Base-by-base conservation (phyloP, 805 yeast genomes). In the Candida ascalaphidarum region DNA sequence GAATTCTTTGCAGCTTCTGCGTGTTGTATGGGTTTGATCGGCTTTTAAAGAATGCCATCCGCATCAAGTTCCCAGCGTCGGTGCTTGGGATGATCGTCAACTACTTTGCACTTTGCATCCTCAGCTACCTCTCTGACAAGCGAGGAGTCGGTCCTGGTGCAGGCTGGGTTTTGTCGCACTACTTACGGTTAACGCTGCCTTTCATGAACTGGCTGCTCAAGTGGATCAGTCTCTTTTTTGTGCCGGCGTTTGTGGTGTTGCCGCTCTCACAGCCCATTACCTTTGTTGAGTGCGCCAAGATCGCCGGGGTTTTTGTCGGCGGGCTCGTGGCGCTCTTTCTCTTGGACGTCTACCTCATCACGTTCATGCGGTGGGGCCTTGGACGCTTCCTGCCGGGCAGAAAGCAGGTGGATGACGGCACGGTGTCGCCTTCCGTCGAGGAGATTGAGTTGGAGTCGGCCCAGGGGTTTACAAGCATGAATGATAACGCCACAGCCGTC, bases 141-240 rank as follows among this genome's bases (percentile, higher is more conserved):
- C n/a, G n/a, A n/a, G n/a, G 22, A 23, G n/a, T n/a, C 10, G 17
- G 9, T 17, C 29, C 17, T 7, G 14, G 15, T 18, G 25, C 46
- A 11, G 23, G 33, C 2, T 43, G 52, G 43, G 20, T 50, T 2
- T 38, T 61, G 17, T 47, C 50, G 11, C 37, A 48, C 27, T 61
- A 62, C 30, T 41, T 62, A 22, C 39, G 36, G 23, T 19, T 61
- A 9, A 52, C 77, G 27, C 74, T 77, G 27, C 68, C 79, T n/a
- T 72, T 84, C 11, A 69, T 71, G 56, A 79, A 80, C 35, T 78
- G 80, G 48, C 62, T 79, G 2, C 59, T 81, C 27, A 64, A 79
- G 31, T 81, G 92, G 89, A 82, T 82, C 53, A 80, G 78, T 46
- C 67, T 79, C 5, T 80, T 77, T 45, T 82, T 81, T 60, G 74